Base-by-base conservation (phyloP, 768 basidiomycete species). In the Russula brevipes region DNA sequence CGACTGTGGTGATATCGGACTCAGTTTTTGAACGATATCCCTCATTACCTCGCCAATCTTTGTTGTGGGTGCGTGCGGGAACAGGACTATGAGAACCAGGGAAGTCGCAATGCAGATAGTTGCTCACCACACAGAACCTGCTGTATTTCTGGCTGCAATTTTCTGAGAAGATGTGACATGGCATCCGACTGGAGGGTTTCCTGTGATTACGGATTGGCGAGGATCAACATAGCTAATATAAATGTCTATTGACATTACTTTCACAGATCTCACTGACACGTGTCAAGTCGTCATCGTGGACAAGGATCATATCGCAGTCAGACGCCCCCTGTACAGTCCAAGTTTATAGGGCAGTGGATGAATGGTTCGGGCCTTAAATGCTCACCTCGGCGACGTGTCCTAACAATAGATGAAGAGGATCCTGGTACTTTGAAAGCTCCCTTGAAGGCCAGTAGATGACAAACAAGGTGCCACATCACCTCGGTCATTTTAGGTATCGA, bases 211-310 rank as follows among this genome's bases (percentile, higher is more conserved):
- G 17, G 14, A 31, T 42, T 42, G 41, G 41, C n/a, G 12, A 44
- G 6, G 3, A 12, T 5, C 16, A 14, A 33, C 39, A 8, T 2
- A 17, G 41, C 3, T n/a, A 6, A 39, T 17, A 30, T 31, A 24
- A 30, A 55, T 42, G 11, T 39, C 10, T 41, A 31, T 41, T 42
- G 11, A 42, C 54, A 17, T 16, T 44, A n/a, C 12, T 16, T 9
- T 44, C 41, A 30, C 4, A 31, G 12, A 42, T 42, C 33, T 33
- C 41, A 7, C 24, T 24, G 1, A 55, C 33, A 5, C 24, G 5
- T 24, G 19, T 41, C 54, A 55, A 19, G 54, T 30, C 56, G 33
- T 57, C 56, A 47, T 57, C 56, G 17, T 57, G 56, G n/a, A 57
- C 35, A 47, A 57, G 56, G 39, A 36, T 11, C 56, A 57, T 57